Conservation (phyloP, 1,284 basidiomycete species). For the Trichosporon asahii region DNA sequence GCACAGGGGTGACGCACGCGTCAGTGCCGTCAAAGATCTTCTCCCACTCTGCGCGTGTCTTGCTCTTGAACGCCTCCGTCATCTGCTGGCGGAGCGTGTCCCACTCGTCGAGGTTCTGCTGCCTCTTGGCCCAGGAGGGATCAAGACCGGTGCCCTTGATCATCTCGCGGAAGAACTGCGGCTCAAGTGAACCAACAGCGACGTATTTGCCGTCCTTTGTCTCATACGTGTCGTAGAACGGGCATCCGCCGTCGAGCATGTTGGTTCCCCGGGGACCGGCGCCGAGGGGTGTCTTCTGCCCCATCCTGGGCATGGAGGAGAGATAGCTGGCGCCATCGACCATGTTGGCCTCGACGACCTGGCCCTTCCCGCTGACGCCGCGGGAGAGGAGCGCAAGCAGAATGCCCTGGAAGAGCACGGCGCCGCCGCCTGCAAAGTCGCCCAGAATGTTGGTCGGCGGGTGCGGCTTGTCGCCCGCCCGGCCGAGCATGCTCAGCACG, state of each 20-base stretch:
- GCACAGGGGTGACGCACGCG: slow-evolving; percentile 20
- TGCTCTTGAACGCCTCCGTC: slow-evolving; percentile 13
- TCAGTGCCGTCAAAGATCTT: slow-evolving; percentile 20
- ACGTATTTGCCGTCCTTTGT: slow-evolving; percentile 19
- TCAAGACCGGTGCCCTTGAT: slow-evolving; percentile 9
- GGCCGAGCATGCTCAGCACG: slow-evolving; percentile 20
- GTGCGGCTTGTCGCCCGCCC: slow-evolving; percentile 13
- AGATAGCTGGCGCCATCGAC: slow-evolving; percentile 22
- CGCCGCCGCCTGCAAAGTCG: slow-evolving; percentile 28
- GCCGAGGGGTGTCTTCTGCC: slow-evolving; percentile 2
- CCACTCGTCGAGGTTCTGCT: slow-evolving; percentile 16
- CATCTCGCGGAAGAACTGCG: slow-evolving; percentile 25
- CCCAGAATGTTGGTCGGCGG: slow-evolving; percentile 25
- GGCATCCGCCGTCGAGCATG: slow-evolving; percentile 24
- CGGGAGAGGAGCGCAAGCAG: slow-evolving; percentile 21
- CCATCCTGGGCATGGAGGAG: slow-evolving; percentile 17
- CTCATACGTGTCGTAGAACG: slow-evolving; percentile 20
- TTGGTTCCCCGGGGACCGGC: slow-evolving; percentile 15
- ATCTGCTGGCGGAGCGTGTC: slow-evolving; percentile 11
- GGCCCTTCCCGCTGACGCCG: slow-evolving; percentile 19
- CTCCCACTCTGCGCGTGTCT: slow-evolving; percentile 20
- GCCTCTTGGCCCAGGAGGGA: background rate
- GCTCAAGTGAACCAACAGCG: slow-evolving; percentile 23
- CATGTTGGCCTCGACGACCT: slow-evolving; percentile 26
- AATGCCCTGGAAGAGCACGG: slow-evolving; percentile 23